Evolutionary conservation across 495 filamentous ascomycete species (phyloP), one percentile per base, ranked within the genome.

Genomic region (Margaritispora aquatica): DNA sequence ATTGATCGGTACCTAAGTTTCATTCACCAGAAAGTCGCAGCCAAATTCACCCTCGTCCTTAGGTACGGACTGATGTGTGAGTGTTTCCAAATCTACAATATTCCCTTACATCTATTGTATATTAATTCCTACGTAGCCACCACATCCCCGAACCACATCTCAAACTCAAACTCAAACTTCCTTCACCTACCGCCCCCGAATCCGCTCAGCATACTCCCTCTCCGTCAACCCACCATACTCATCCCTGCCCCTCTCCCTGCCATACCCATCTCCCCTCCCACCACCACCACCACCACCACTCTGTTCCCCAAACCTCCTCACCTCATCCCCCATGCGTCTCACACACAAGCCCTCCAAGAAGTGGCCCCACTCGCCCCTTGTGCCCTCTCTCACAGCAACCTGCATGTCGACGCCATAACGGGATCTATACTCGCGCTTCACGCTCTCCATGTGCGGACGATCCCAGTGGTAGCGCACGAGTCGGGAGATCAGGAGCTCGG

Each of bases 391-490:
- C 13, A 82, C 79, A 0, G 81, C 83, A 51, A 85, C 80, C 63
- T 86, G 80, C 54, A 96, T 74, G 41, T 87, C 84, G 53, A 80
- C 74, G n/a, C 77, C 77, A 70, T 92, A 95, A 34, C 88, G 79
- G 54, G 82, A 81, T 52, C 84, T 77, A 66, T 87, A 95, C 38
- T 88, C 85, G 9, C 68, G 64, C 75, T 90, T 90, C 24, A 95
- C 81, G 38, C 70, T 75, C 49, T 84, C 80, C 72, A 96, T 77
- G 68, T 96, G 90, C 46, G 77, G 72, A 0, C 82, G 80, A 66
- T 96, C 90, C 90, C 90, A 95, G 67, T 96, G 90, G 61, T 88
- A 83, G 24, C 90, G 81, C 38, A 94, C 88, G 4, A 92, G 78
- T 0, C 90, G 78, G 51, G 85, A 89, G 57, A 93, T 90, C 22